Evolutionary conservation across 2,329 filamentous ascomycete species (phyloP), one percentile per base, ranked within the genome.

Genomic region (Penicillium sp.): DNA sequence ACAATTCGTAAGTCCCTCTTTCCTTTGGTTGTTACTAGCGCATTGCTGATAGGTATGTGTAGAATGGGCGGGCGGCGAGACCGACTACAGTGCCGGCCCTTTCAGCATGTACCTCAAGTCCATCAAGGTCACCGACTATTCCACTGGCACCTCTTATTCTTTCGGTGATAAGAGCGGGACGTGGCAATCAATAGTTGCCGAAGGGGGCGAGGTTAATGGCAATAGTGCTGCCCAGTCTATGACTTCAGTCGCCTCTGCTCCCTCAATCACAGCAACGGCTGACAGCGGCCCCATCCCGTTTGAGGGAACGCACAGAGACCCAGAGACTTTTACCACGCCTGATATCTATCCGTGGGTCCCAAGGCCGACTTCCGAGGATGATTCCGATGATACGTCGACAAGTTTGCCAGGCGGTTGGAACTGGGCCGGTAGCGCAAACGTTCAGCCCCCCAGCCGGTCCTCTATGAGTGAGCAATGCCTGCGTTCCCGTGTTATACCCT

Each of bases 71-170:
- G 86, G 90, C 59, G 95, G 95, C 15, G 85, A 87, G 53, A 97
- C 92, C 53, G 88, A 97, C 79, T 99, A 95, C 81, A 84, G 85
- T 61, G 73, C 89, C 66, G 94, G 91, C 0, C 95, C 95, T 1
- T 99, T 91, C 81, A 88, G 84, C 66, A 98, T 98, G 93, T 81
- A 86, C 58, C 89, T 98, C 73, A 86, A 90, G 77, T 90, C 86
- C 31, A 79, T 97, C 69, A 83, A 85, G 58, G 86, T 97, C 47
- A 89, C 89, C 56, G 95, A 99, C 81, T 99, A 98, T 82, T 97
- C 93, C 23, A 97, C 93, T 1, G 95, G 95, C 58, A 89, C 85
- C 19, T 82, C 90, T 66, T 99, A 99, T 83, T 83, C 81, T 61
- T 99, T 98, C 80, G 86, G 86, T 67, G 91, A 95, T 75, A 86